Evolutionary conservation across 2,329 filamentous ascomycete species (phyloP), one percentile per base, ranked within the genome.

Genomic region (Sordariomycetes sp.): DNA sequence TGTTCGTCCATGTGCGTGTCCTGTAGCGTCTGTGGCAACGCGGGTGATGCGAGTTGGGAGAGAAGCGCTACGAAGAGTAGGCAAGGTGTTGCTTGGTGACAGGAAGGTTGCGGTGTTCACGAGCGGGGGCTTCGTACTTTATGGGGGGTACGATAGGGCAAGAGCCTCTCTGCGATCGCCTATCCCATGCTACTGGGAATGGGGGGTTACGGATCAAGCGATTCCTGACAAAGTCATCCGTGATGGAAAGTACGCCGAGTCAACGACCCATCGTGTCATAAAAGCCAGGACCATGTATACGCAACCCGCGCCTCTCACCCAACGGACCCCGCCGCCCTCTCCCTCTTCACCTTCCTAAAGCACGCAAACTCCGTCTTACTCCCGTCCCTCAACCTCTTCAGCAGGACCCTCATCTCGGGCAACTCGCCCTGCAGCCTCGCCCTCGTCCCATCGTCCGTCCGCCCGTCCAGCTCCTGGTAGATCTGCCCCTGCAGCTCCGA

Each of bases 331-430:
- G 28, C 4, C 28, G 4, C 28, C 28, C 28, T 32, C 28, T 70
- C 66, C 60, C 76, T 70, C 68, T 81, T 80, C 22, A 75, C 74
- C 69, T 85, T 87, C 68, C 80, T 85, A 68, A 92, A 92, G 69
- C 88, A 91, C n/a, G 85, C 82, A 74, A 96, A 96, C 69, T 95
- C 89, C 61, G 85, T 89, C 71, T 86, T 86, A 62, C 87, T 92
- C 52, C 84, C 82, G 66, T 95, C 90, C 59, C 89, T 77, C 62
- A 96, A 73, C 63, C 82, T 82, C 79, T 96, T 97, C 62, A 99
- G 74, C 52, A 92, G 85, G 54, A 80, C 85, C 61, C 92, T 82
- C 88, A 99, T 90, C 67, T 91, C 90, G 2, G 89, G 88, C 62
- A 99, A 72, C 73, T 97, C 92, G 57, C 81, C 84, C 73, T 97